Conservation (phyloP, 169 alveolate genomes). For the Plasmodium sp. region DNA sequence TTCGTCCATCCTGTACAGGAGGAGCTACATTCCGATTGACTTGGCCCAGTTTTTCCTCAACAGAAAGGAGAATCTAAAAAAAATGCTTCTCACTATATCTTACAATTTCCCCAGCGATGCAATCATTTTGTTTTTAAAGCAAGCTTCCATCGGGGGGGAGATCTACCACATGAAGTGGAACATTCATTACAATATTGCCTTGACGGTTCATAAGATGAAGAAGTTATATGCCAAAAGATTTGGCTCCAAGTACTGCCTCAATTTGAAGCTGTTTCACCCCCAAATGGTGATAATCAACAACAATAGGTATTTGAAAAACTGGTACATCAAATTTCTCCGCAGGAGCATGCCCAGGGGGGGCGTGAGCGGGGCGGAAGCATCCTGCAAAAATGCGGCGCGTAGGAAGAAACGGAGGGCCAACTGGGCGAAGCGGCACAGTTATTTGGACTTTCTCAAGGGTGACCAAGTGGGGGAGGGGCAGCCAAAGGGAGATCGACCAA, state of each 20-base stretch:
- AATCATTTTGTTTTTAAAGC: slow-evolving; percentile 17
- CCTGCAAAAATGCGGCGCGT: neutral
- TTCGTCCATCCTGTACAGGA: neutral
- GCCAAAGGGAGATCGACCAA: neutral
- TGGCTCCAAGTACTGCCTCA: neutral
- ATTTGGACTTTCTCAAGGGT: neutral
- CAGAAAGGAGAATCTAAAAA: slow-evolving; percentile 58
- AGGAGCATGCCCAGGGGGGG: neutral
- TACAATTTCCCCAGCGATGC: slow-evolving; percentile 40
- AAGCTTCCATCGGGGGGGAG: slow-evolving; percentile 34
- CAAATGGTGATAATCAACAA: slow-evolving; percentile 22
- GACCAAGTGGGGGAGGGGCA: neutral
- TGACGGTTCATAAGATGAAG: slow-evolving; percentile 5
- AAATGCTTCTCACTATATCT: slow-evolving; percentile 20
- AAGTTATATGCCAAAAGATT: slow-evolving; percentile 9
- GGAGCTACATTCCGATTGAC: slow-evolving; percentile 35
- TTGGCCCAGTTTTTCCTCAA: slow-evolving; percentile 9
- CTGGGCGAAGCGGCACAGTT: neutral
- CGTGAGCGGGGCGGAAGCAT: neutral
- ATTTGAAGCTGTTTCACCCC: slow-evolving; percentile 18
- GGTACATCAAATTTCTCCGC: slow-evolving; percentile 33
- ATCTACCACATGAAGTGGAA: slow-evolving; percentile 16
- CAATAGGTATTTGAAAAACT: slow-evolving; percentile 12
- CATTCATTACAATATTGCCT: neutral
- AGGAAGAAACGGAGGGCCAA: neutral